Conservation (phyloP, 2,329 filamentous ascomycete species). For the Cladobotryum mycophilum region DNA sequence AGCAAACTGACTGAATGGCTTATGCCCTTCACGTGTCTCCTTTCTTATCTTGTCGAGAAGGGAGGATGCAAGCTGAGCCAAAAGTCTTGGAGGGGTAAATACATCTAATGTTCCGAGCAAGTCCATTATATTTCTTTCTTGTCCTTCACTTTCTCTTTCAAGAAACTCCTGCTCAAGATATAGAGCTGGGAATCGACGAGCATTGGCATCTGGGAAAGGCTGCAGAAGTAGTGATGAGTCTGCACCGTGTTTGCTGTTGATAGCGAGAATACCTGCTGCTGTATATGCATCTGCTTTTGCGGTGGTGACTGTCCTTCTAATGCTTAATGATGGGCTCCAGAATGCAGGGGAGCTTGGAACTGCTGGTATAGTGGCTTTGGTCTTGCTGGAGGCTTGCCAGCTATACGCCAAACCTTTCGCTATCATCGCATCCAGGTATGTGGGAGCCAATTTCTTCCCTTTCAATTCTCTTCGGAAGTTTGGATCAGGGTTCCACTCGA, state of each 20-base stretch:
- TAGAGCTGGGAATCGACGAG: background rate
- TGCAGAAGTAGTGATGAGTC: constrained; percentile 1
- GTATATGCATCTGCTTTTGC: constrained; percentile 1
- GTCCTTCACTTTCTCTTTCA: background rate
- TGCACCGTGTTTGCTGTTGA: constrained; percentile 3
- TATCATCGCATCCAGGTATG: constrained; percentile 3
- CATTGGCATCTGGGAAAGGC: background rate
- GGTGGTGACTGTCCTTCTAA: background rate
- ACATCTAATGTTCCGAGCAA: background rate
- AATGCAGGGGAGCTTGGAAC: too few species aligned
- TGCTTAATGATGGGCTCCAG: too few species aligned
- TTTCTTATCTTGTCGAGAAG: background rate
- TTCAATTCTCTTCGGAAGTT: background rate
- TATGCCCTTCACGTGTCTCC: background rate
- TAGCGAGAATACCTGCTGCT: background rate
- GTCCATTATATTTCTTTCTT: background rate
- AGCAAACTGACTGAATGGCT: background rate
- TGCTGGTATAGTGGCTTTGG: too few species aligned
- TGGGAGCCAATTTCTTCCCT: background rate
- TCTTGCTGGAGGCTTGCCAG: too few species aligned
- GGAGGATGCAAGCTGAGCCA: constrained; percentile 1
- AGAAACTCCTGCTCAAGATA: constrained; percentile 10
- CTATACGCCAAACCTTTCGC: too few species aligned
- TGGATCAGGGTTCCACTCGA: constrained; percentile 7
- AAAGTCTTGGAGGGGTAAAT: background rate